Conservation (phyloP, 1,284 basidiomycete species). For the Heterobasidion parviporum region DNA sequence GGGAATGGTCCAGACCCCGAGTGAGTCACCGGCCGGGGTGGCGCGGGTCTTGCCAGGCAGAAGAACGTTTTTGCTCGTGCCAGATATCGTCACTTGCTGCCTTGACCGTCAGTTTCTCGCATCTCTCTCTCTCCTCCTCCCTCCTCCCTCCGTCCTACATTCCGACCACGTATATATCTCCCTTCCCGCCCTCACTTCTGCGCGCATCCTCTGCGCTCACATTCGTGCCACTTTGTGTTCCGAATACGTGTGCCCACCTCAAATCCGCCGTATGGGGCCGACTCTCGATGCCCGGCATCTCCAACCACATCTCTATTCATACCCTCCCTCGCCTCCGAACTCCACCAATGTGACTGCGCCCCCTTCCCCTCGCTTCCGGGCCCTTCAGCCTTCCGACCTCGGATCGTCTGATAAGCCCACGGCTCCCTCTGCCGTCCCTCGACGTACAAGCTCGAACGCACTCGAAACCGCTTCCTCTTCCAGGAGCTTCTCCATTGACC, state of each 20-base stretch:
- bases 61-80: background rate
- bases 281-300: background rate
- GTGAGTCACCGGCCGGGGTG: background rate
- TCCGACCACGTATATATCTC: background rate
- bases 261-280: background rate
- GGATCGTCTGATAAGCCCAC: slow-evolving; percentile 1
- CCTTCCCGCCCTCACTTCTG: background rate
- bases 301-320: background rate
- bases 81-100: background rate
- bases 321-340: slow-evolving; percentile 4
- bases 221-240: background rate
- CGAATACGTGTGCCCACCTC: background rate
- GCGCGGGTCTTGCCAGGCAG: background rate
- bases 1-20: too few relatives aligned
- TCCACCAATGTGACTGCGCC: slow-evolving; percentile 6
- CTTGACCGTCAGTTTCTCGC: background rate
- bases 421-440: slow-evolving; percentile 15
- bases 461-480: slow-evolving; percentile 6
- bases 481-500: background rate
- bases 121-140: background rate
- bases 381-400: background rate
- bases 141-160: background rate
- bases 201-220: background rate
- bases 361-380: slow-evolving; percentile 1
- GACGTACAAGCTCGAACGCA: slow-evolving; percentile 17